These are phyloP conservation scores for Diplosphaera chodatii DNA, from an alignment of 139 green algal species.

Conservation along the genomic window DNA sequence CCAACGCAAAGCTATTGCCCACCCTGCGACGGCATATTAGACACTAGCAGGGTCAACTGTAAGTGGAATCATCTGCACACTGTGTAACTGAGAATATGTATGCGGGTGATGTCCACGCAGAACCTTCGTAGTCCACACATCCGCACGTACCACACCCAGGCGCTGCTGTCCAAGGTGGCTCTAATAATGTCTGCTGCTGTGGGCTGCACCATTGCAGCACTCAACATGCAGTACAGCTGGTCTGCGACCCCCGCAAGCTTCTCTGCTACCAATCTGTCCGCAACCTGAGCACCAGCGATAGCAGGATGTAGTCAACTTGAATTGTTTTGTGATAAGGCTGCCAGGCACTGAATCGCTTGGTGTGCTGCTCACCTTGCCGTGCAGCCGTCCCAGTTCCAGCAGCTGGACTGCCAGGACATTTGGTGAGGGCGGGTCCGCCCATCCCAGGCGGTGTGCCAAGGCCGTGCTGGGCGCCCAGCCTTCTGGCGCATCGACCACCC, in stretches of 20 bases:
- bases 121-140: too few species aligned
- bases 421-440: constrained; percentile 27
- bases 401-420: constrained; percentile 54
- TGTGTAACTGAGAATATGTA: too few species aligned
- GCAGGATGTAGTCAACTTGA: too few species aligned
- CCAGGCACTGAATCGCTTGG: too few species aligned
- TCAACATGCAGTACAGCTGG: not conserved
- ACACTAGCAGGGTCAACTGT: too few species aligned
- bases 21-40: too few species aligned
- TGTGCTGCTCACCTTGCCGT: constrained; percentile 20
- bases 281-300: too few species aligned
- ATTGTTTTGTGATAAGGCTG: too few species aligned
- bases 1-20: constrained; percentile 31
- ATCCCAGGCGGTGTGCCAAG: constrained; percentile 37
- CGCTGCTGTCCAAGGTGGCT: constrained; percentile 17
- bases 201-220: constrained; percentile 1
- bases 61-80: too few species aligned
- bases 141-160: constrained; percentile 18
- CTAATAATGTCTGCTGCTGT: constrained; percentile 20
- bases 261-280: too few species aligned
- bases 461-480: not conserved
- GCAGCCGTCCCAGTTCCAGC: constrained; percentile 45
- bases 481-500: constrained; percentile 21
- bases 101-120: too few species aligned
- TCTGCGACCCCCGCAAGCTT: not conserved